Conservation (phyloP, 2,329 filamentous ascomycete species). For the Zymoseptoria passerinii region DNA sequence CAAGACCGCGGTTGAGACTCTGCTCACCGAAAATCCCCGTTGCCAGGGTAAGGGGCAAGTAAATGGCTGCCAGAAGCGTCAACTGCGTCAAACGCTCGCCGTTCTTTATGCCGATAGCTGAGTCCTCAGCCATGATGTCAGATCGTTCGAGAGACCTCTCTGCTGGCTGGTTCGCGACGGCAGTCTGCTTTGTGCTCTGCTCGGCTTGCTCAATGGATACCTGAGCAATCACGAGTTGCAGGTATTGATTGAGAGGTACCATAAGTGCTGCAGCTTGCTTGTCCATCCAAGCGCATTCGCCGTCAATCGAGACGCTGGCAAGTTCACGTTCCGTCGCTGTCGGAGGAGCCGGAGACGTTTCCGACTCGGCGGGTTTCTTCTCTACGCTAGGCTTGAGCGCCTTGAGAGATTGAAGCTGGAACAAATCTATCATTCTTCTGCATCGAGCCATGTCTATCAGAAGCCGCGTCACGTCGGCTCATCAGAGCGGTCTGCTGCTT, state of each 20-base stretch:
- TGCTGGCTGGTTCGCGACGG: not conserved
- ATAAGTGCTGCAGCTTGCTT: not conserved
- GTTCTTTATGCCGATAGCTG: not conserved
- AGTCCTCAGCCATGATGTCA: not conserved
- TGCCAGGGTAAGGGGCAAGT: constrained; percentile 1
- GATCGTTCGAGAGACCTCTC: not conserved
- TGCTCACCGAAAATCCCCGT: constrained; percentile 1
- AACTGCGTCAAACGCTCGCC: not conserved
- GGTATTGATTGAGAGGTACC: not conserved
- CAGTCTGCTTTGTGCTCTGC: not conserved
- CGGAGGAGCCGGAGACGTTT: no score
- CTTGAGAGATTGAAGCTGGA: no score
- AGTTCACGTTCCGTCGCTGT: no score
- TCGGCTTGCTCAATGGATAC: not conserved
- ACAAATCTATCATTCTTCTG: no score
- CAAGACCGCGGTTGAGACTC: no score
- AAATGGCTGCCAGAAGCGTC: constrained; percentile 1
- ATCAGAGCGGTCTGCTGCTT: no score
- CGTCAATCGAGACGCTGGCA: no score
- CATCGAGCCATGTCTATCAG: no score
- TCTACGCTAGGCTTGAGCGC: no score
- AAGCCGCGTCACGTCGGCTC: no score
- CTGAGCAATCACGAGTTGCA: not conserved
- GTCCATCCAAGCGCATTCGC: no score
- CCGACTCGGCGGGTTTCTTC: no score